Conservation (phyloP, 2,329 filamentous ascomycete genomes). For the Apiospora rasikravindrae region DNA sequence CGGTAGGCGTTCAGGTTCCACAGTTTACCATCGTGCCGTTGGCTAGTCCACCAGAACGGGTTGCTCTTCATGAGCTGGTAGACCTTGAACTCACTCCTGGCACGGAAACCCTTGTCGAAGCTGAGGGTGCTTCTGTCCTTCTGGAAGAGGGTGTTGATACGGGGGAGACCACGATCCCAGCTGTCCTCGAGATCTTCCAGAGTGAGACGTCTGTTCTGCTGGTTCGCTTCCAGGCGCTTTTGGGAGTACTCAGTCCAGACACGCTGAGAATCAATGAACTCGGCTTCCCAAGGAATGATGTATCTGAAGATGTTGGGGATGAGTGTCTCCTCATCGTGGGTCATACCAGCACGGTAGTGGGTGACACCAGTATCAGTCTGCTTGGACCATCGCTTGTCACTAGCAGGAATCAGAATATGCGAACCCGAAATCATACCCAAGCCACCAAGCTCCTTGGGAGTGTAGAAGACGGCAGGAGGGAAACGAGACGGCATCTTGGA, state of each 20-base stretch:
- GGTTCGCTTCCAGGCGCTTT: conserved; percentile 94
- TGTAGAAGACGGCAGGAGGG: conserved; percentile 98
- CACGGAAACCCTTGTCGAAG: conserved; percentile 98
- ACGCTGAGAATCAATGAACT: conserved; percentile 98
- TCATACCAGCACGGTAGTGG: conserved; percentile 97
- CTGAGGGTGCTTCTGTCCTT: conserved; percentile 96
- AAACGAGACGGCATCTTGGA: conserved; percentile 99
- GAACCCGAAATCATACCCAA: conserved; percentile 99
- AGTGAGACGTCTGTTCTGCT: conserved; percentile 93
- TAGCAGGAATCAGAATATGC: conserved; percentile 95
- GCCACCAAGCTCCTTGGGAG: conserved; percentile 95
- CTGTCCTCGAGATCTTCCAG: conserved; percentile 97
- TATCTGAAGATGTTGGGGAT: conserved; percentile 99
- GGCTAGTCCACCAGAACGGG: conserved; percentile 99
- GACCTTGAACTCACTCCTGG: conserved; percentile 94
- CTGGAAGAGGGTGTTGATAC: conserved; percentile 99
- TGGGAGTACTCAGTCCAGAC: conserved; percentile 99
- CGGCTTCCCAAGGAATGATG: conserved; percentile 98
- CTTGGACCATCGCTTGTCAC: conserved; percentile 97
- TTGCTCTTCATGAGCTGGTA: conserved; percentile 99
- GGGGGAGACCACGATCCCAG: conserved; percentile 95
- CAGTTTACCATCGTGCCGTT: conserved; percentile 93
- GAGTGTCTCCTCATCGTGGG: conserved; percentile 94
- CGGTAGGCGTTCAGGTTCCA: conserved; percentile 97
- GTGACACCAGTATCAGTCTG: conserved; percentile 97